Evolutionary conservation across 129 eudicot species (phyloP).

Genomic region (Centella asiatica): DNA sequence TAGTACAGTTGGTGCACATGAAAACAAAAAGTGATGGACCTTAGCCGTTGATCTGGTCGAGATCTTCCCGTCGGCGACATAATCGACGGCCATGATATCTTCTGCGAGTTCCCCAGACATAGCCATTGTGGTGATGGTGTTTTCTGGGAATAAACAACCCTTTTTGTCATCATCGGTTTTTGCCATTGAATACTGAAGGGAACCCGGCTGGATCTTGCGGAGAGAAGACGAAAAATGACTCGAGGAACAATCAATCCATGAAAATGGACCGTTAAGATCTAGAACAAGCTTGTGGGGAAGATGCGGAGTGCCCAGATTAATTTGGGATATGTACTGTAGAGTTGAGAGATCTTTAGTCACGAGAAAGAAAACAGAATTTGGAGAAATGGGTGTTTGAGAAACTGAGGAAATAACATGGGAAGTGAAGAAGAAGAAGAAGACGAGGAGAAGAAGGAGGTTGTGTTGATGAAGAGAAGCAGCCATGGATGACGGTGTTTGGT

Average conservation of each 20-base stretch:
- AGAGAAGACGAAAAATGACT: slow-evolving; percentile 19
- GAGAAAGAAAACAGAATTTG: slow-evolving; percentile 29
- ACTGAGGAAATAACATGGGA: slow-evolving; percentile 14
- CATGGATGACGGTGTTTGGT: slow-evolving; percentile 17
- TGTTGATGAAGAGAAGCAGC: slow-evolving; percentile 13
- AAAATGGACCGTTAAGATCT: slow-evolving; percentile 48
- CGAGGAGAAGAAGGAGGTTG: no score
- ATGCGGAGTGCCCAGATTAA: slow-evolving; percentile 35
- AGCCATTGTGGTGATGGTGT: slow-evolving; percentile 34
- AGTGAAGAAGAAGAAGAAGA: slow-evolving; percentile 18
- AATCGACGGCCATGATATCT: slow-evolving; percentile 19
- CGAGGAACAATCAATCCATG: slow-evolving; percentile 35
- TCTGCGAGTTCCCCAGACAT: slow-evolving; percentile 36
- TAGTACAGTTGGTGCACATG: slow-evolving; percentile 36
- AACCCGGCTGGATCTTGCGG: slow-evolving; percentile 23
- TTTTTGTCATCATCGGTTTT: slow-evolving; percentile 17
- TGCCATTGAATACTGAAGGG: slow-evolving; percentile 48
- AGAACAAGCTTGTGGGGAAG: slow-evolving; percentile 40
- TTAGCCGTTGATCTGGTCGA: slow-evolving; percentile 13
- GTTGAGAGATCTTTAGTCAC: slow-evolving; percentile 45
- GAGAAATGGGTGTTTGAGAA: slow-evolving; percentile 27
- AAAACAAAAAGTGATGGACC: slow-evolving; percentile 35
- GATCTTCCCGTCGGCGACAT: slow-evolving; percentile 9
- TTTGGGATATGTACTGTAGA: slow-evolving; percentile 47
- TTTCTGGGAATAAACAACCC: slow-evolving; percentile 31